These are phyloP conservation scores for Candida lessepsii DNA, from an alignment of 805 yeast species.

Conservation along the genomic window DNA sequence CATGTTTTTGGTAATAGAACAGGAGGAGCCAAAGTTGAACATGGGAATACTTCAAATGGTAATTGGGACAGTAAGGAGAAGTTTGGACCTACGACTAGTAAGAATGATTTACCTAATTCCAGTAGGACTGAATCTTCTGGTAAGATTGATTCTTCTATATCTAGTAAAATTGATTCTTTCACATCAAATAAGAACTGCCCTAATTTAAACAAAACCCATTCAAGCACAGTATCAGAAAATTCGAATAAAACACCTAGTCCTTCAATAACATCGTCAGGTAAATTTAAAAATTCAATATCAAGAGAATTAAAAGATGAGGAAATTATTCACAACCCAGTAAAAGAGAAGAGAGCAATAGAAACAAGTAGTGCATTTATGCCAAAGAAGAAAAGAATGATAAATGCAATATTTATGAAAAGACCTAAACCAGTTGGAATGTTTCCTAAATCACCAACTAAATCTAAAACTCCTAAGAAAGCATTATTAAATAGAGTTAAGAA, in stretches of 20 bases:
- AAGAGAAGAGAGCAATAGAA: slow-evolving; percentile 3
- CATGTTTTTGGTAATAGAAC: neutral
- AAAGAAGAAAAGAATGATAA: neutral
- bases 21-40: neutral
- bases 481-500: neutral
- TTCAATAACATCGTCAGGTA: too few species aligned
- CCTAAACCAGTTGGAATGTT: neutral
- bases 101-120: too few species aligned
- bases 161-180: too few species aligned
- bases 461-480: neutral
- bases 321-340: neutral
- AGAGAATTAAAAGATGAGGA: neutral
- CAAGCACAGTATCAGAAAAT: neutral
- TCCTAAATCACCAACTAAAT: neutral
- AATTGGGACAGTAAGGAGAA: too few species aligned
- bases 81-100: too few species aligned
- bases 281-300: too few species aligned
- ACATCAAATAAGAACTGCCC: too few species aligned
- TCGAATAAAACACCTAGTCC: slow-evolving; percentile 1
- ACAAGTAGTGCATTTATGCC: slow-evolving; percentile 14
- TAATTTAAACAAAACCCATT: too few species aligned
- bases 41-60: neutral
- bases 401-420: slow-evolving; percentile 2
- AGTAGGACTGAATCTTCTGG: too few species aligned
- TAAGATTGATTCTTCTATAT: too few species aligned